Conservation (phyloP, 73 alveolate species). For the Paramecium pentaurelia region DNA sequence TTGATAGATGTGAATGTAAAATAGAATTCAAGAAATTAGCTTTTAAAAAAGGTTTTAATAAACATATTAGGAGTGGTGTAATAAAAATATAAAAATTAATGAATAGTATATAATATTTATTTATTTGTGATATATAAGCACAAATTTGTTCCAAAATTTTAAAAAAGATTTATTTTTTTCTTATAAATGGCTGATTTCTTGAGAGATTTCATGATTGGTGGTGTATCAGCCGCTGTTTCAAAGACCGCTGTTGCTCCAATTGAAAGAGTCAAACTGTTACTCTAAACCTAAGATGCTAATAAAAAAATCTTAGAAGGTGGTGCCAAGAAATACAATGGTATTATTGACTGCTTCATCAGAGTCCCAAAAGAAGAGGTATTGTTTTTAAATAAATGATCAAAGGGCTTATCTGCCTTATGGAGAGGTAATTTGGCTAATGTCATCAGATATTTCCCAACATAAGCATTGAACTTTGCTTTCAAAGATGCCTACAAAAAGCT, state of each 20-base stretch:
- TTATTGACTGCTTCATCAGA: slow-evolving; percentile 70
- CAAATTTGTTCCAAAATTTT: background rate
- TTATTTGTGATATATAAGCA: slow-evolving; percentile 7
- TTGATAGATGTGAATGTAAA: background rate
- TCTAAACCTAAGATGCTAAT: slow-evolving; percentile 88
- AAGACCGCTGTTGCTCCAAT: slow-evolving; percentile 94
- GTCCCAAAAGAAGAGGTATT: slow-evolving; percentile 65
- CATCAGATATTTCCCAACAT: slow-evolving; percentile 85
- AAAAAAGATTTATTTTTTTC: slow-evolving; percentile 21
- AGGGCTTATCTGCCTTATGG: slow-evolving; percentile 93
- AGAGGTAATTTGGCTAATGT: slow-evolving; percentile 94
- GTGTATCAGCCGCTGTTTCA: slow-evolving; percentile 92
- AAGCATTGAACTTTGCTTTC: slow-evolving; percentile 94
- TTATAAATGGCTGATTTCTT: slow-evolving; percentile 59
- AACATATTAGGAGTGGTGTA: background rate
- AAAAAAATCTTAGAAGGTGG: slow-evolving; percentile 67
- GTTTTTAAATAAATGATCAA: background rate
- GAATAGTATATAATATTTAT: background rate
- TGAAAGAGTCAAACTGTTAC: slow-evolving; percentile 93
- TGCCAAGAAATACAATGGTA: slow-evolving; percentile 84
- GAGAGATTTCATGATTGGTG: slow-evolving; percentile 86
- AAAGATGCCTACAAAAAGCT: slow-evolving; percentile 83
- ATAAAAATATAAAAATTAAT: background rate
- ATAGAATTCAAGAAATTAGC: background rate
- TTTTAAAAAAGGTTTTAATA: background rate